These are phyloP conservation scores for Salicornia ramosissima DNA, from an alignment of 148 eudicot species.

Conservation along the genomic window DNA sequence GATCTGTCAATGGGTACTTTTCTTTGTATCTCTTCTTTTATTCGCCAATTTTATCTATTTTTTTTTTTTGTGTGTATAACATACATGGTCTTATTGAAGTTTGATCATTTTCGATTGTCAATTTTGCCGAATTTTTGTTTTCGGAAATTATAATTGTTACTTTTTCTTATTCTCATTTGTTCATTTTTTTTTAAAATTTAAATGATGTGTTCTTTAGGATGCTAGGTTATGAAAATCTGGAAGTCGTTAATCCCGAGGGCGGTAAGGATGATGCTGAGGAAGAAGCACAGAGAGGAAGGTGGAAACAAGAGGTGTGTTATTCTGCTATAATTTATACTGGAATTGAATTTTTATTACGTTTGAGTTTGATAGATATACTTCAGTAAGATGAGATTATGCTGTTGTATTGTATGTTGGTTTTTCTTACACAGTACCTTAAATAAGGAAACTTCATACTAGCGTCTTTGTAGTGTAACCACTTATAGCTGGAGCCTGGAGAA, in stretches of 20 bases:
- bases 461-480: background rate
- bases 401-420: background rate
- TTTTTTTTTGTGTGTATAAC: background rate
- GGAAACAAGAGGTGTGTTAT: conserved; percentile 71
- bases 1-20: conserved; percentile 74
- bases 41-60: background rate
- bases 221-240: conserved; percentile 80
- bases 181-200: background rate
- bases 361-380: background rate
- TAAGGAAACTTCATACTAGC: background rate
- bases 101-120: background rate
- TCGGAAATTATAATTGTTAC: no score
- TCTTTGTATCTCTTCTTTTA: background rate
- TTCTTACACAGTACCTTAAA: background rate
- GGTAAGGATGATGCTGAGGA: conserved; percentile 89
- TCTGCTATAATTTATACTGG: background rate
- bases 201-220: conserved; percentile 34
- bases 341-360: background rate
- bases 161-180: no score
- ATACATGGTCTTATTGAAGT: background rate
- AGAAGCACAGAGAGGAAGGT: conserved; percentile 89
- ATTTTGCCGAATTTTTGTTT: conserved; percentile 10
- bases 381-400: background rate
- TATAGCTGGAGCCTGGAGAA: no score
- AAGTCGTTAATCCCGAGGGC: conserved; percentile 95